Base-by-base conservation (phyloP, 768 basidiomycete genomes). In the Exidia glandulosa region DNA sequence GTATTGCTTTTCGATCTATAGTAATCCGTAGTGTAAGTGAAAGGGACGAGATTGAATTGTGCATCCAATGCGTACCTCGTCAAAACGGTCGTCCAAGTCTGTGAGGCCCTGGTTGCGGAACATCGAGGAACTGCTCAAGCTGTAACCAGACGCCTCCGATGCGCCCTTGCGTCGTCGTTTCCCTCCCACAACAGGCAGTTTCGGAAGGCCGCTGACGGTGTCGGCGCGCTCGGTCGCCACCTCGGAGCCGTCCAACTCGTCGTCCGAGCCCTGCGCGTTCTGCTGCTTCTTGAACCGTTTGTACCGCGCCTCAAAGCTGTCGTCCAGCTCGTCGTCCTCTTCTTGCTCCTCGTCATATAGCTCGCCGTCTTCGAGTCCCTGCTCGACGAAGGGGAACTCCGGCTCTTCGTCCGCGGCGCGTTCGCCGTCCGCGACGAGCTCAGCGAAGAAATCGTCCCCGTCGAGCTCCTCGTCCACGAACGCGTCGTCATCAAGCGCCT, bases 101-200 rank as follows among this genome's bases (percentile, higher is more conserved):
- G 90, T 83, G 31, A 98, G 73, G 1, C 91, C 86, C 65, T 93
- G 88, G 64, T 90, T 98, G 50, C 96, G 83, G 74, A 83, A 89
- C 89, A 98, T 92, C 14, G 92, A 92, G 2, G 92, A 93, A 66
- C 91, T 94, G 70, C 90, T 95, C 94, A 99, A 97, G 69, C 88
- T 91, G 77, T 95, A 95, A 13, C 91, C 94, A 25, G 90, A 92
- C 9, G 90, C 93, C 63, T 92, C 88, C 57, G 89, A 92, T 0
- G 84, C 77, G 2, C 84, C 85, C 65, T 85, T 85, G 63, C 84
- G 77, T 68, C 87, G 76, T 67, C 78, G 74, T 71, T 84, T 86
- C 4, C 87, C 86, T 16, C 92, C 88, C 56, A 86, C 77, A 59
- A 95, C 87, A n/a, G 86, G 83, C 64, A 93, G 79, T 56, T 76